Base-by-base conservation (phyloP, 2,329 filamentous ascomycete genomes). In the Trichoderma hamatum region DNA sequence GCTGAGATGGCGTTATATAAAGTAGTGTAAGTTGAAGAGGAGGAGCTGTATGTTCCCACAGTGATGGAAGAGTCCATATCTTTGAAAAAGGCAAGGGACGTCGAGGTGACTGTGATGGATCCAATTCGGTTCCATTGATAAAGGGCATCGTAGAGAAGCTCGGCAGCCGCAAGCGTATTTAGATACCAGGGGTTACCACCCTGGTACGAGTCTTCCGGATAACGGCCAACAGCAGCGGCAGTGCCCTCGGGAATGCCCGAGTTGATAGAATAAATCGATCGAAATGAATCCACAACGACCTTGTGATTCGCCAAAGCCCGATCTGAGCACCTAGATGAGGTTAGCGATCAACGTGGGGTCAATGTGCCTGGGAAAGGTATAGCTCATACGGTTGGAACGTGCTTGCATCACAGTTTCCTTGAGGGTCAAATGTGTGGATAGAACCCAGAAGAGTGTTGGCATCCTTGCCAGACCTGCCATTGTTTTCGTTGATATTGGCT, bases 151-250 rank as follows among this genome's bases (percentile, higher is more conserved):
- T 94, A 95, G 2, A 96, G 85, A 76, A 92, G 90, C 79, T 96
- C 92, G 3, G 92, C 92, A 0, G 91, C 91, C 1, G 91, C 91
- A 32, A 93, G 83, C 1, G 91, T 95, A 74, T 86, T 86, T 16
- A 95, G 84, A 74, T 93, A 92, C 92, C 92, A 95, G 1, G 92
- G 92, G 77, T 96, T 94, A 1, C 92, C 92, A 70, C 88, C 87
- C 78, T 90, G 91, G 80, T 94, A 96, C 3, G 83, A 79, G 73
- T 96, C 92, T 77, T 92, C 90, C 0, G 88, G 80, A 75, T 93
- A 93, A 69, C 90, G 83, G 52, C 91, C 90, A 6, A 90, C 82
- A 7, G 87, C 84, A 13, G 88, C 83, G 7, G 90, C 90, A 16
- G 79, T 79, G 24, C 89, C 89, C 39, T 84, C 78, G 2, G 85